Percentiles rank a stretch among this genome's conserved stretches.
Conservation (phyloP, 2,329 filamentous ascomycete genomes). For the Epichloe scottii region DNA sequence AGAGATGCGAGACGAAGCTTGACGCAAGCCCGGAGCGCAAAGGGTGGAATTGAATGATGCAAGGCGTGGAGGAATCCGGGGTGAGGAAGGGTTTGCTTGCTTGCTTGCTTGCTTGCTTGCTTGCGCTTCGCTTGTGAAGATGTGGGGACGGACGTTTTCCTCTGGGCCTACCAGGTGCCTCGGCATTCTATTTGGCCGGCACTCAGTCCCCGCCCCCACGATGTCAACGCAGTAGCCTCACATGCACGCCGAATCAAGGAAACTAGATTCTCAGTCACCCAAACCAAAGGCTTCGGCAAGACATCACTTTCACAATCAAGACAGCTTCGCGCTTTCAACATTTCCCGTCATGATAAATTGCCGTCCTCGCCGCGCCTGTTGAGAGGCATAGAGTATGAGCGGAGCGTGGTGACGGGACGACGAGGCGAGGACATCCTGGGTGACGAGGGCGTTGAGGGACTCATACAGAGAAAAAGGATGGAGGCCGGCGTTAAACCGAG, state of each 20-base stretch:
- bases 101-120: no score
- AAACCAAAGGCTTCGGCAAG: no score
- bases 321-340: no score
- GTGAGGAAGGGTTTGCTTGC: neutral
- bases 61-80: neutral
- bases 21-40: neutral
- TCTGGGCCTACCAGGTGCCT: neutral
- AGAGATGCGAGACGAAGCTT: neutral
- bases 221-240: no score
- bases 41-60: neutral
- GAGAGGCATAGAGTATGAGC: conserved; percentile 44
- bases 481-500: conserved; percentile 31
- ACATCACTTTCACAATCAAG: no score
- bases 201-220: no score
- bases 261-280: no score
- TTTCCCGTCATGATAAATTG: no score
- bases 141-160: neutral
- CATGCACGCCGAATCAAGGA: no score
- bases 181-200: no score
- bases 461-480: conserved; percentile 48
- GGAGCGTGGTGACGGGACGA: conserved; percentile 55
- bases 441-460: conserved; percentile 48
- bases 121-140: neutral
- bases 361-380: conserved; percentile 21
- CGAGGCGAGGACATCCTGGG: conserved; percentile 43